These are phyloP conservation scores for Leishmania braziliensis DNA, from an alignment of 208 protist genomes.

Conservation along the genomic window DNA sequence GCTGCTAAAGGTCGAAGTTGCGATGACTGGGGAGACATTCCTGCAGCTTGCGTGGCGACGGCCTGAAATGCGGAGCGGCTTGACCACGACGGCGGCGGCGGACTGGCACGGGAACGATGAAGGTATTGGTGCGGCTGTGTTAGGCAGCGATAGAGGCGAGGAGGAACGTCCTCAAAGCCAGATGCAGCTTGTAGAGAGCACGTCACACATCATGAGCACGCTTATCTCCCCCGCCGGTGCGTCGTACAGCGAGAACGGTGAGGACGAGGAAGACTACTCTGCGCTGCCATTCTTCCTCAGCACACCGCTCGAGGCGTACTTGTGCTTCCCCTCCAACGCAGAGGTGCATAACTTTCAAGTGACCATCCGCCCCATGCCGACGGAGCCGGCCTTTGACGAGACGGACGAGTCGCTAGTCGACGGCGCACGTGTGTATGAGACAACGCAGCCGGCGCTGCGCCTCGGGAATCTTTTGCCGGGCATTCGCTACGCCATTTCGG, in stretches of 20 bases:
- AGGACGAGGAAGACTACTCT: conserved; percentile 25
- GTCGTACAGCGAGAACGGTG: conserved; percentile 9
- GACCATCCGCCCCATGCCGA: conserved; percentile 66
- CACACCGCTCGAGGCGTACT: conserved; percentile 28
- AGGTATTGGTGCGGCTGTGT: neutral
- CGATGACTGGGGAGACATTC: conserved; percentile 86
- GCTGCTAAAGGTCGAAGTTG: conserved; percentile 63
- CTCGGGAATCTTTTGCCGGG: conserved; percentile 84
- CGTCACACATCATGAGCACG: neutral
- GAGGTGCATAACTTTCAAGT: conserved; percentile 92
- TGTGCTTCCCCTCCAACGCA: conserved; percentile 69
- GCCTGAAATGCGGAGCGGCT: conserved; percentile 16
- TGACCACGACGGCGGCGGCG: conserved; percentile 1
- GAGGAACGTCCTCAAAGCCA: neutral
- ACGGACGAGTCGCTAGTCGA: conserved; percentile 80
- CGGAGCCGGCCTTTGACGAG: conserved; percentile 76
- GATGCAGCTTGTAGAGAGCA: neutral
- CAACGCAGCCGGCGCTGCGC: conserved; percentile 82
- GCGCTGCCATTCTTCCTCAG: conserved; percentile 5
- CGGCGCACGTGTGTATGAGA: conserved; percentile 89
- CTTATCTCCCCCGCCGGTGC: conserved; percentile 11
- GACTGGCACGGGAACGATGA: conserved; percentile 1
- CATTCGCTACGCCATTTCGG: conserved; percentile 77
- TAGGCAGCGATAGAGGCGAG: neutral
- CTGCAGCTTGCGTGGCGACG: conserved; percentile 78